Base-by-base conservation (phyloP, 441 rosid genomes). In the Sinapis alba region DNA sequence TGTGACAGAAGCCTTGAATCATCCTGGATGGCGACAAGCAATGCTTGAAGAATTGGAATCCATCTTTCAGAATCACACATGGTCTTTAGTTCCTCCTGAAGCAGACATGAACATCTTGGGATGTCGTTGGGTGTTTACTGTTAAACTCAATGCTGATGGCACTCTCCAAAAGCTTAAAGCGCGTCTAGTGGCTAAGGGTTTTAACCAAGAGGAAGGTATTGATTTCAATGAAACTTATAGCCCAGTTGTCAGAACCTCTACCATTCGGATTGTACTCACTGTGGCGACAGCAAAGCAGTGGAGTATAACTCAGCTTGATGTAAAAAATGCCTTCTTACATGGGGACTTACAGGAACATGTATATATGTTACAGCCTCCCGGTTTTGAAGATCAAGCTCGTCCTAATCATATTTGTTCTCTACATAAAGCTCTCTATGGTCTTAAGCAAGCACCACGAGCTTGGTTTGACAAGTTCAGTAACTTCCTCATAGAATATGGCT, bases 1-100 rank as follows among this genome's bases (percentile, higher is more conserved):
- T 0, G 1, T 45, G 0, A n/a, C 7, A 0, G 19, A n/a, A 6
- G 53, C 15, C 1, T 7, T 45, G 0, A 1, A 2, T 0, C 53
- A 45, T 45, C 19, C 53, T 0, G 19, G 53, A 0, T 45, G 53
- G 53, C 6, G 8, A 5, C 53, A 45, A 15, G 53, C 53, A 1
- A 45, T n/a, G 53, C 0, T 45, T 0, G 53, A 45, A 0, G 53
- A 45, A 2, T 0, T 45, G 0, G 19, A 45, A 0, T 45, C 53
- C 0, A 45, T 45, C 0, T 45, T 1, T 45, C 3, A n/a, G 9
- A 45, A 45, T 15, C 19, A 45, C 7, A 45, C 9, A 0, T 45
- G 19, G 53, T 0, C 3, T 1, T 15, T n/a, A 3, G 2, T 1
- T 0, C 8, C 50, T 1, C 16, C 18, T 0, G 28, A 26, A 28